Conservation (phyloP, 1,284 basidiomycete genomes). For the Melampsora larici-populina region DNA sequence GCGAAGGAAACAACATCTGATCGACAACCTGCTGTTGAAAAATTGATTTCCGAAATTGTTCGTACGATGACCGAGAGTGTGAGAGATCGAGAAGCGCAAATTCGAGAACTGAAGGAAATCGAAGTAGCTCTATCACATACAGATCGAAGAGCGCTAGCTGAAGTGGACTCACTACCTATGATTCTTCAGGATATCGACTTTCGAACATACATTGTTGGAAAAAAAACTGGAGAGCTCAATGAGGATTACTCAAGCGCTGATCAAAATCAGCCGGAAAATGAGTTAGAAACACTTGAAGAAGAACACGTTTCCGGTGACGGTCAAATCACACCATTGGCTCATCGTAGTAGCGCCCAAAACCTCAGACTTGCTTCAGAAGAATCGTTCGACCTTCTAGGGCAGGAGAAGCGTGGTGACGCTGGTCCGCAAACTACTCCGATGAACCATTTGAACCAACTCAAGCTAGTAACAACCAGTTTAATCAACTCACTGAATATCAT, state of each 20-base stretch:
- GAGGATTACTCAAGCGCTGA: neutral
- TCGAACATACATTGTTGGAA: constrained; percentile 18
- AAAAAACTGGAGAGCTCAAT: constrained; percentile 1
- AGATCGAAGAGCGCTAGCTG: constrained; percentile 33
- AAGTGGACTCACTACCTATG: constrained; percentile 31
- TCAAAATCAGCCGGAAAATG: neutral
- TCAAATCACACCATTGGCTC: constrained; percentile 21
- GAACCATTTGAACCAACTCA: constrained; percentile 30
- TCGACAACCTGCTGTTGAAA: constrained; percentile 34
- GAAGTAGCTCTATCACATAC: constrained; percentile 34
- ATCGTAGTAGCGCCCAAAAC: neutral
- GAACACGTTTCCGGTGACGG: neutral
- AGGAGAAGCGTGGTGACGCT: neutral
- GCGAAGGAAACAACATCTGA: constrained; percentile 16
- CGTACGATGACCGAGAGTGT: constrained; percentile 38
- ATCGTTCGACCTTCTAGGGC: neutral
- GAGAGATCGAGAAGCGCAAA: constrained; percentile 39
- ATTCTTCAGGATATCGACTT: constrained; percentile 25
- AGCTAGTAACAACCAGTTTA: constrained; percentile 31
- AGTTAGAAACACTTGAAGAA: neutral
- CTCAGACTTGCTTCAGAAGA: neutral
- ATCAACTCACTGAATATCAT: constrained; percentile 38
- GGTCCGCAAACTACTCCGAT: neutral
- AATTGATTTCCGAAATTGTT: constrained; percentile 40
- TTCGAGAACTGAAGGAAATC: constrained; percentile 39